These are phyloP conservation scores for Crithidia expoeki DNA, from an alignment of 208 protist species.

Conservation along the genomic window DNA sequence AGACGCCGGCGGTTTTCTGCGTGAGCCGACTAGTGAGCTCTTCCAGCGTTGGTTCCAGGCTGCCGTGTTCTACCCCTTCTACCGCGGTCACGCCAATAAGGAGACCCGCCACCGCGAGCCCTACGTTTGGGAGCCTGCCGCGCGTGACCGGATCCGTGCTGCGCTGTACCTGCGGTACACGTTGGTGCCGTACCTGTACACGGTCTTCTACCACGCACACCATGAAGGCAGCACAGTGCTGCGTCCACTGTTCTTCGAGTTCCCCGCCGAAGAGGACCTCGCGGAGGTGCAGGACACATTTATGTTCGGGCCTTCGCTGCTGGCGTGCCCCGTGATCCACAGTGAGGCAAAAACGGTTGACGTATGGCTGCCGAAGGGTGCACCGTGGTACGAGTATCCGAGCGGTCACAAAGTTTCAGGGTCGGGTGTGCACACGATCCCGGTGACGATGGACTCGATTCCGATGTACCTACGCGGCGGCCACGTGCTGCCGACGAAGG, in stretches of 20 bases:
- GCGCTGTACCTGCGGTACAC: conserved; percentile 88
- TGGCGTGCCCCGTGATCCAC: conserved; percentile 84
- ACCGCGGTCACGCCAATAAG: conserved; percentile 95
- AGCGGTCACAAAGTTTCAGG: conserved; percentile 20
- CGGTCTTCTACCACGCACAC: conserved; percentile 89
- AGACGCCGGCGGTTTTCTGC: conserved; percentile 98
- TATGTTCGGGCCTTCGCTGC: conserved; percentile 84
- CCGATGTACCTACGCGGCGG: conserved; percentile 93
- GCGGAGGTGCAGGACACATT: conserved; percentile 86
- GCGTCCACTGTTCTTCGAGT: conserved; percentile 94
- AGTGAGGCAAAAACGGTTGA: conserved; percentile 42
- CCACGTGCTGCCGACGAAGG: conserved; percentile 87
- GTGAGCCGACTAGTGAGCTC: conserved; percentile 94
- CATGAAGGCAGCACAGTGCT: conserved; percentile 88
- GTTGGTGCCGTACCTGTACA: conserved; percentile 97
- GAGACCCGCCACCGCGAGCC: conserved; percentile 97
- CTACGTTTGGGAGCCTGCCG: conserved; percentile 89
- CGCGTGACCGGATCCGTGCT: conserved; percentile 57
- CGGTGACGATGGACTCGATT: conserved; percentile 80
- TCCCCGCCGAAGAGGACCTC: conserved; percentile 80
- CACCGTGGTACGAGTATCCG: conserved; percentile 65
- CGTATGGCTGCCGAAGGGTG: conserved; percentile 74
- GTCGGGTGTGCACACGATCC: conserved; percentile 15
- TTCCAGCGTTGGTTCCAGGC: conserved; percentile 97
- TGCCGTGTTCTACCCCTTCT: conserved; percentile 96